Conservation (phyloP, 768 basidiomycete species). For the Suillus occidentalis region DNA sequence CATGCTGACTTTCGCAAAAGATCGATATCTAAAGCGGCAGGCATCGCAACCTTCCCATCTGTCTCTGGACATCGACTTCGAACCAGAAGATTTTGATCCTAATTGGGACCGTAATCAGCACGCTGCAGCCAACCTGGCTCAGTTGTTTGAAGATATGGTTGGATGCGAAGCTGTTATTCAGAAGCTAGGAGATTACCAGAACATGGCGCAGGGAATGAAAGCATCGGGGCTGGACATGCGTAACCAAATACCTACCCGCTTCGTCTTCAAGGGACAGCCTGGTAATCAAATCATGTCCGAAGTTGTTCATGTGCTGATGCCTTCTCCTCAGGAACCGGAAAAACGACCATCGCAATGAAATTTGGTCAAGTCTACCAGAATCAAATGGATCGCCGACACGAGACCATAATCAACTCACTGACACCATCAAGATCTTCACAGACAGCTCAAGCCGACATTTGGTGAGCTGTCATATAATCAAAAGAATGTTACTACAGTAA, state of each 20-base stretch:
- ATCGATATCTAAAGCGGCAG: slow-evolving; percentile 44
- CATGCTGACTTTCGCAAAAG: slow-evolving; percentile 50
- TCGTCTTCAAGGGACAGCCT: slow-evolving; percentile 73
- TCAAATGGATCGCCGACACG: too few species aligned
- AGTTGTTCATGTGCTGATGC: background rate
- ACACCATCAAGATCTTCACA: too few species aligned
- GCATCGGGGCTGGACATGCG: slow-evolving; percentile 42
- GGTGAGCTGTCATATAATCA: too few species aligned
- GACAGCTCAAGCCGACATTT: too few species aligned
- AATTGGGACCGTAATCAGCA: slow-evolving; percentile 49
- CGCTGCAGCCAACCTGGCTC: slow-evolving; percentile 49
- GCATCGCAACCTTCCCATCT: slow-evolving; percentile 18
- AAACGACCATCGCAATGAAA: slow-evolving; percentile 62
- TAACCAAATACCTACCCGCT: slow-evolving; percentile 58
- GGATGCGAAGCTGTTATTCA: slow-evolving; percentile 55
- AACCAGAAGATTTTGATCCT: slow-evolving; percentile 59
- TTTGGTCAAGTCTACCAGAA: slow-evolving; percentile 63
- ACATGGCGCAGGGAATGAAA: slow-evolving; percentile 45
- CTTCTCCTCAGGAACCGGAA: slow-evolving; percentile 53
- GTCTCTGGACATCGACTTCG: slow-evolving; percentile 31
- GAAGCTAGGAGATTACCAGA: slow-evolving; percentile 53
- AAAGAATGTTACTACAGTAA: too few species aligned
- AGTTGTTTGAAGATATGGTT: slow-evolving; percentile 63
- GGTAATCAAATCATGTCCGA: slow-evolving; percentile 36
- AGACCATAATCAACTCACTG: too few species aligned